Evolutionary conservation across 345 rosid species (phyloP).

Genomic region (Draba incana): DNA sequence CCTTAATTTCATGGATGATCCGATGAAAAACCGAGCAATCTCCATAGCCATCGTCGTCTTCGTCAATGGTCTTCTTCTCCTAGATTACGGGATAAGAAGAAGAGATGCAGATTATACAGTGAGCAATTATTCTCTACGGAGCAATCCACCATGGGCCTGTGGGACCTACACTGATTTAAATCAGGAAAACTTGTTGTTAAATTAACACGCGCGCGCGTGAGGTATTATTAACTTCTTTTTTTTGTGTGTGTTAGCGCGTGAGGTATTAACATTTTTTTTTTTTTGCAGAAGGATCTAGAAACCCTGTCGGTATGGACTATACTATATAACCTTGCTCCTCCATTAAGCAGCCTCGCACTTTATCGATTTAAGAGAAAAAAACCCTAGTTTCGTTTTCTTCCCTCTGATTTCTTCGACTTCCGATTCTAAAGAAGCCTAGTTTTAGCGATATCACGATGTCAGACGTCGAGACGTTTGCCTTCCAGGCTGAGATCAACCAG

Average conservation of each 20-base stretch:
- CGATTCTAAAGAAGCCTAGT: neutral
- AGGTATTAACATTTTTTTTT: neutral
- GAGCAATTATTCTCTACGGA: constrained; percentile 13
- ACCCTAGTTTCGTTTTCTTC: neutral
- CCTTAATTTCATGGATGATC: constrained; percentile 26
- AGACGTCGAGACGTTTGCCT: constrained; percentile 68
- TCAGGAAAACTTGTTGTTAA: neutral
- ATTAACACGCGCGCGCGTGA: constrained; percentile 31
- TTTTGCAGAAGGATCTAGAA: constrained; percentile 33
- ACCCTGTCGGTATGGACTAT: constrained; percentile 25
- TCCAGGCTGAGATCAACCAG: constrained; percentile 81
- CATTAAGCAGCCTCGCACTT: neutral
- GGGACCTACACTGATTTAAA: constrained; percentile 15
- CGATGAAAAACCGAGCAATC: constrained; percentile 15
- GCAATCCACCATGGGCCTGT: constrained; percentile 14
- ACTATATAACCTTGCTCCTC: constrained; percentile 20
- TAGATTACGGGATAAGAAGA: constrained; percentile 35
- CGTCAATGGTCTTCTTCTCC: neutral
- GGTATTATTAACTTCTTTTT: neutral
- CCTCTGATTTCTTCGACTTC: constrained; percentile 6
- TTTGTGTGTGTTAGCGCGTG: constrained; percentile 29
- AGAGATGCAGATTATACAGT: neutral
- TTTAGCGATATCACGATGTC: constrained; percentile 29
- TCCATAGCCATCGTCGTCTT: constrained; percentile 30
- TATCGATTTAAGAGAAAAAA: neutral